phyloP scores from a whole-genome alignment of 768 basidiomycete genomes.

The Leucocoprinus birnbaumii region DNA sequence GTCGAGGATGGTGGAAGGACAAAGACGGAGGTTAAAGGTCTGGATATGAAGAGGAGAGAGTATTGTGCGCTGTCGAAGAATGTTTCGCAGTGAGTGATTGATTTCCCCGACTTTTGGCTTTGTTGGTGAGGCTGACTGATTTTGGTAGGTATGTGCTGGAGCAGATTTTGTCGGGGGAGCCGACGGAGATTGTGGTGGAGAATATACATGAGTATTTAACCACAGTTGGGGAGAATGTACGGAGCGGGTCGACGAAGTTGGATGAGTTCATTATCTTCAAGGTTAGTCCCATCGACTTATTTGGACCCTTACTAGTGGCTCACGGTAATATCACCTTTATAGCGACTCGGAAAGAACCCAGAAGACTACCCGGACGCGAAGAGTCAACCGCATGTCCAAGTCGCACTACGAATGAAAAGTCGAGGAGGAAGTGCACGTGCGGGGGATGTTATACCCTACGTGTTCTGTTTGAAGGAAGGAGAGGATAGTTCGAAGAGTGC shows the following conservation, averaged over 20 bases:
- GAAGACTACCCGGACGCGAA: constrained; percentile 97
- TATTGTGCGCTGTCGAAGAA: constrained; percentile 90
- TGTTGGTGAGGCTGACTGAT: background rate
- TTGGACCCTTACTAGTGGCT: background rate
- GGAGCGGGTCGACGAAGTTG: constrained; percentile 72
- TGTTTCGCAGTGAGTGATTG: constrained; percentile 78
- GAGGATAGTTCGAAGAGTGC: constrained; percentile 67
- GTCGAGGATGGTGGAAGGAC: constrained; percentile 80
- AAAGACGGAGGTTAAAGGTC: constrained; percentile 88
- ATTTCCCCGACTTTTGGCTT: background rate
- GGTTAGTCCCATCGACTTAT: constrained; percentile 38
- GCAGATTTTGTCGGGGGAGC: constrained; percentile 87
- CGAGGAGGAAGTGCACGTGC: constrained; percentile 76
- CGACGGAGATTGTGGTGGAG: constrained; percentile 85
- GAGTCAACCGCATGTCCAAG: constrained; percentile 94
- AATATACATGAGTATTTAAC: constrained; percentile 91
- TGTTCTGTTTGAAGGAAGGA: constrained; percentile 83
- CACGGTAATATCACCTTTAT: constrained; percentile 2
- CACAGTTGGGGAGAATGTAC: constrained; percentile 73
- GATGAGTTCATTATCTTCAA: constrained; percentile 97
- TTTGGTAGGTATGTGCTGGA: constrained; percentile 86
- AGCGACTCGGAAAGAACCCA: constrained; percentile 96
- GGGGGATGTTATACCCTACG: constrained; percentile 94
- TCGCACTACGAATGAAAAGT: constrained; percentile 86
- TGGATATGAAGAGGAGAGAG: constrained; percentile 99